Base-by-base conservation (phyloP, 139 green algal genomes). In the Chlamydomonas sp. region DNA sequence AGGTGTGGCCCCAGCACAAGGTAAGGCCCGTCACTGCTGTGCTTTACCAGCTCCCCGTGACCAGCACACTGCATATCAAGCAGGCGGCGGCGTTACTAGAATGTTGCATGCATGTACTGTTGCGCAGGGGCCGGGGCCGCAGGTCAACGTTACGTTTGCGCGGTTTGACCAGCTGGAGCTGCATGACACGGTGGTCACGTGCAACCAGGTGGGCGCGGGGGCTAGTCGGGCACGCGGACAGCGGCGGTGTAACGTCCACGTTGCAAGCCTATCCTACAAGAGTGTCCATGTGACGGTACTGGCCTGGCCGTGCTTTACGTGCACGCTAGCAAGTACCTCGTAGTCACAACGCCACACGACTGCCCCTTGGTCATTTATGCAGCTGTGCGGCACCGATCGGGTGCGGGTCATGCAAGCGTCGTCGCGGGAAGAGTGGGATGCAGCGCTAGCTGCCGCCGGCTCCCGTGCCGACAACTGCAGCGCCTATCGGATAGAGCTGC, bases 161-260 rank as follows among this genome's bases (percentile, higher is more conserved):
- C 10, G 1, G 10, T 18, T 63, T 14, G 31, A n/a, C 31, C 72
- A 79, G 61, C 61, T 87, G 10, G 58, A 80, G 60, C 58, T 87
- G 3, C 1, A 4, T 2, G 72, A 87, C 0, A 62, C 73, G 7
- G 58, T 18, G 60, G 69, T 87, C 71, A 63, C 71, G 12, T 87
- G 82, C 72, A 80, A 63, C 62, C 18, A 80, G 82, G 82, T 87
- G 77, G 0, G 81, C 14, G 72, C 15, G 17, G 9, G 69, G 9
- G 18, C 69, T 15, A 15, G 67, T 6, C 3, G 17, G 17, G 5
- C 17, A 75, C 6, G 16, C 12, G 67, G 3, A 4, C 12, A 73
- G 67, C 67, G 4, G 71, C 71, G 4, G 31, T 6, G 17, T 77
- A 5, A 60, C 4, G 20, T 5, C 9, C 71, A 58, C 18, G 10